These are phyloP conservation scores for Termitomyces sp. DNA, from an alignment of 768 basidiomycete genomes.

Conservation along the genomic window DNA sequence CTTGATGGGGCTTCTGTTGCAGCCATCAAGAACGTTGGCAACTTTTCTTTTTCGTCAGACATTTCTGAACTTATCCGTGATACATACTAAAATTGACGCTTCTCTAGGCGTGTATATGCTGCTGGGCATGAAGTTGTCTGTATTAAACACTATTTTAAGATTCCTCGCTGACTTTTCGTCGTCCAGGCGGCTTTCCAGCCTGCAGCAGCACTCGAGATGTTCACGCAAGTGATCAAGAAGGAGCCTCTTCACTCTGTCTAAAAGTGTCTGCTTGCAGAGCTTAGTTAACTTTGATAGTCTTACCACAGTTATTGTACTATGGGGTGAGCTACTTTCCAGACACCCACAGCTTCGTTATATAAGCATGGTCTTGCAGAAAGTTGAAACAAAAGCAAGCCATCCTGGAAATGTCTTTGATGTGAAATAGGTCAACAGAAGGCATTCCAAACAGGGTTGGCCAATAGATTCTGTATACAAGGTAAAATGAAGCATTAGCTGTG, in stretches of 20 bases:
- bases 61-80: background rate
- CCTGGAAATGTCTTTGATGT: too few relatives aligned
- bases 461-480: too few relatives aligned
- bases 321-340: too few relatives aligned
- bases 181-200: conserved; percentile 59
- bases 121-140: conserved; percentile 63
- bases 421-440: too few relatives aligned
- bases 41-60: conserved; percentile 62
- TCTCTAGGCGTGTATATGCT: conserved; percentile 43
- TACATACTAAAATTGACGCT: conserved; percentile 2
- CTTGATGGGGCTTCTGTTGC: conserved; percentile 48
- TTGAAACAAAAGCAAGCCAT: too few relatives aligned
- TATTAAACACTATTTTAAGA: conserved; percentile 16
- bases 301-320: too few relatives aligned
- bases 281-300: too few relatives aligned
- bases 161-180: background rate
- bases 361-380: too few relatives aligned
- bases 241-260: conserved; percentile 51
- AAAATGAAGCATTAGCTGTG: too few relatives aligned
- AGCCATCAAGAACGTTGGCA: conserved; percentile 61
- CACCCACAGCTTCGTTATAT: too few relatives aligned
- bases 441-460: too few relatives aligned
- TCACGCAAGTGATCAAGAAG: conserved; percentile 46
- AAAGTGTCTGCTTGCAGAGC: background rate
- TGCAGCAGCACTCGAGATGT: conserved; percentile 51